Evolutionary conservation across 1,139 yeast genomes (phyloP).

Genomic region (Geotrichum histeridarum): DNA sequence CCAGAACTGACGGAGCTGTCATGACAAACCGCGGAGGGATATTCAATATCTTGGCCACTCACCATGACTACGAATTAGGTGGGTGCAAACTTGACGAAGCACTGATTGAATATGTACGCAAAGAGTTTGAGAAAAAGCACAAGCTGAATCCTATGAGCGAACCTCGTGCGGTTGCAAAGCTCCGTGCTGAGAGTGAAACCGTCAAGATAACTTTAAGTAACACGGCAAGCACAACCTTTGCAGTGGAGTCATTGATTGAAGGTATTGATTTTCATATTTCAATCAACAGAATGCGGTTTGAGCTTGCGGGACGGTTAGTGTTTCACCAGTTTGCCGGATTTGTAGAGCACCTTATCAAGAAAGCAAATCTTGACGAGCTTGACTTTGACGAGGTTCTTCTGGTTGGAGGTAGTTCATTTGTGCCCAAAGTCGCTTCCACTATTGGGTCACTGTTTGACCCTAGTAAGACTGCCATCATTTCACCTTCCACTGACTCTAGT

Average conservation of each 20-base stretch:
- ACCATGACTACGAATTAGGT: slow-evolving; percentile 78
- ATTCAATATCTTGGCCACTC: slow-evolving; percentile 80
- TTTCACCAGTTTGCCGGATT: slow-evolving; percentile 71
- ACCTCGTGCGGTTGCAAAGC: slow-evolving; percentile 83
- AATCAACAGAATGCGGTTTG: slow-evolving; percentile 91
- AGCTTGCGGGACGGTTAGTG: slow-evolving; percentile 76
- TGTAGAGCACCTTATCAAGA: slow-evolving; percentile 65
- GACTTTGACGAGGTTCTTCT: slow-evolving; percentile 88
- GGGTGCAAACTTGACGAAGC: slow-evolving; percentile 82
- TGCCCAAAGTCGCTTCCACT: slow-evolving; percentile 83
- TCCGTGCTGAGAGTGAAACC: slow-evolving; percentile 73
- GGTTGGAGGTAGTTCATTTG: slow-evolving; percentile 89
- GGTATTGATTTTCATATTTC: slow-evolving; percentile 92
- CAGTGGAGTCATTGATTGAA: slow-evolving; percentile 90
- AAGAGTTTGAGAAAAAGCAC: slow-evolving; percentile 88
- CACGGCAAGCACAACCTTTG: slow-evolving; percentile 82
- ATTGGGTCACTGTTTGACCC: slow-evolving; percentile 63
- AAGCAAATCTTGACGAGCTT: slow-evolving; percentile 79
- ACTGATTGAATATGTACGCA: slow-evolving; percentile 77
- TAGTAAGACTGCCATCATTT: slow-evolving; percentile 65
- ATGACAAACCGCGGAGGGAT: slow-evolving; percentile 91
- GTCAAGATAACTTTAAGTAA: slow-evolving; percentile 91
- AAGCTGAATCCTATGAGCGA: slow-evolving; percentile 74
- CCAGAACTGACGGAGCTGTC: slow-evolving; percentile 94
- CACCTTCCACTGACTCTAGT: slow-evolving; percentile 73